Base-by-base conservation (phyloP, 441 rosid species). In the Lagerstroemia fauriei region DNA sequence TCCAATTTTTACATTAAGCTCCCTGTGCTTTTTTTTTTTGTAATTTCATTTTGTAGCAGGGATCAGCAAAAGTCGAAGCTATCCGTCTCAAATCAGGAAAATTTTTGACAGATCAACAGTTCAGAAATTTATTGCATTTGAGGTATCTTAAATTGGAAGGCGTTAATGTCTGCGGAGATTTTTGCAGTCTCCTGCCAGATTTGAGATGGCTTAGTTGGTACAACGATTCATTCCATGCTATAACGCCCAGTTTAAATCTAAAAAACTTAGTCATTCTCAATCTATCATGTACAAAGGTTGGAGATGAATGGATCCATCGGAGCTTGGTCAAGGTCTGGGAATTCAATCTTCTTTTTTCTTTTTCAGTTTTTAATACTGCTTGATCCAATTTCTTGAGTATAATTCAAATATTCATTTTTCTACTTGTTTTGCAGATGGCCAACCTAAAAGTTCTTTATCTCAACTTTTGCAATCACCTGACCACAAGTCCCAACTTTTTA, bases 361-460 rank as follows among this genome's bases (percentile, higher is more conserved):
- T 2, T 69, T 22, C 22, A 12, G 18, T 9, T 16, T 71, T n/a
- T 25, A 18, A 22, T 25, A 14, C 48, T 47, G 4, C 20, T 7
- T 41, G 76, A 25, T 12, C 41, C 7, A 44, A 38, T 12, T 20
- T 46, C 7, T 46, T 18, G 32, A 65, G 69, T 27, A 25, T 65
- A 65, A 65, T 25, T n/a, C 3, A 13, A 12, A 65, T 41, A 18
- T n/a, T 1, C 16, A 73, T 41, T 73, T 9, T 9, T 0, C 1
- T n/a, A 22, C 27, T 9, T 38, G n/a, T 70, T 24, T 70, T 70
- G 14, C 73, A 70, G 73, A 70, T 70, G 73, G 63, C 63, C 25
- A 25, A 73, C 51, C 76, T 73, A n/a, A 73, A 73, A 73, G 76
- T 47, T 73, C 76, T 73, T 73, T 38, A 73, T 44, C 76, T 73